Evolutionary conservation across 1,284 basidiomycete genomes (phyloP).

Genomic region (Rhodotorula sp.): DNA sequence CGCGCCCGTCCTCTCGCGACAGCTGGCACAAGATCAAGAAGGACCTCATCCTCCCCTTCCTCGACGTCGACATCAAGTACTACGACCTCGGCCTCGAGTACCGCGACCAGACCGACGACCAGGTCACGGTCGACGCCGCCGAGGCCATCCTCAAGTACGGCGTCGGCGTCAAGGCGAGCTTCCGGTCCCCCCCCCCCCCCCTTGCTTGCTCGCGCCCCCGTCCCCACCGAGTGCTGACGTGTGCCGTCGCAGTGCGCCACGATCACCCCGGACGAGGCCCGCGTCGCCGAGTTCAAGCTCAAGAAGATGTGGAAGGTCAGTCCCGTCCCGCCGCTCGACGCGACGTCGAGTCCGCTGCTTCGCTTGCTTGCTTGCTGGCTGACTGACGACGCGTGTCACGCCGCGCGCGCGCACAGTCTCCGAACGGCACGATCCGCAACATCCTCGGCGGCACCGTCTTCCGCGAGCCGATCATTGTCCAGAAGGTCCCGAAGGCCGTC

Average conservation of each 20-base stretch:
- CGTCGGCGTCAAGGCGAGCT: slow-evolving; percentile 86
- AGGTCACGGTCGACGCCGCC: slow-evolving; percentile 89
- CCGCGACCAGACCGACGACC: slow-evolving; percentile 74
- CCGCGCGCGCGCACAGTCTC: slow-evolving; percentile 57
- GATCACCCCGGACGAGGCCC: slow-evolving; percentile 95
- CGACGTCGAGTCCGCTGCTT: too few species aligned
- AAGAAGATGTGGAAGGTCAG: slow-evolving; percentile 82
- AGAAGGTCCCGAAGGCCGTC: slow-evolving; percentile 85
- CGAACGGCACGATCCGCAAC: slow-evolving; percentile 79
- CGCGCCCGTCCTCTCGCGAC: too few species aligned
- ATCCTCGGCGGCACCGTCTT: slow-evolving; percentile 92
- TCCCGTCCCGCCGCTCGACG: too few species aligned
- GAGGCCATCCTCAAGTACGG: slow-evolving; percentile 65
- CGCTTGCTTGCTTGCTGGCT: too few species aligned
- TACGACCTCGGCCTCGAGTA: slow-evolving; percentile 72
- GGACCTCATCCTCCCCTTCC: slow-evolving; percentile 89
- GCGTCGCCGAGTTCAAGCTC: slow-evolving; percentile 89
- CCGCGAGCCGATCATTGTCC: slow-evolving; percentile 93
- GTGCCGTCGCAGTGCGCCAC: slow-evolving; percentile 70
- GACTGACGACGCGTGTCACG: too few species aligned
- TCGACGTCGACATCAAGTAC: slow-evolving; percentile 96
- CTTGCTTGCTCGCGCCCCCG: too few species aligned
- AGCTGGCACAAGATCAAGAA: slow-evolving; percentile 42
- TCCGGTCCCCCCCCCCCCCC: too few species aligned
- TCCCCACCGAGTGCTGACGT: neutral